These are phyloP conservation scores for Uromyces viciae-fabae DNA, from an alignment of 1,284 basidiomycete genomes.

Conservation along the genomic window DNA sequence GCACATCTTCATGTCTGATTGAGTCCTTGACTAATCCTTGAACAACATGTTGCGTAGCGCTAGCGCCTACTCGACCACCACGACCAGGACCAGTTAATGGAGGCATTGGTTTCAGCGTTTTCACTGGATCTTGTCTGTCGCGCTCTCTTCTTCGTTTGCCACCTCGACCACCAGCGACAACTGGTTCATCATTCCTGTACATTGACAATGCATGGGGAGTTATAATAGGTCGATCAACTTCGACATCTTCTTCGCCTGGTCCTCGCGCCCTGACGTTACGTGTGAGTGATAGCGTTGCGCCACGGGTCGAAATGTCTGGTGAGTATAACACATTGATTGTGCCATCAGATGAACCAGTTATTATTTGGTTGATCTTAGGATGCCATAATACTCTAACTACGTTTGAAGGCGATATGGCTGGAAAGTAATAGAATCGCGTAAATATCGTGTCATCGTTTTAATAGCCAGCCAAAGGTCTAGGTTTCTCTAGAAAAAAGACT, in stretches of 20 bases:
- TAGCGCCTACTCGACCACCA: conserved; percentile 88
- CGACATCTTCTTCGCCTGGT: conserved; percentile 57
- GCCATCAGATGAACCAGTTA: conserved; percentile 81
- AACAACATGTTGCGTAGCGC: conserved; percentile 89
- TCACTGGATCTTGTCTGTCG: conserved; percentile 78
- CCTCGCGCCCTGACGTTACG: conserved; percentile 58
- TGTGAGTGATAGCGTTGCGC: conserved; percentile 77
- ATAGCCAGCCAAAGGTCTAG: too few relatives aligned
- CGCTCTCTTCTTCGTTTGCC: conserved; percentile 81
- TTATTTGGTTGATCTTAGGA: conserved; percentile 94
- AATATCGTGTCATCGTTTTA: too few relatives aligned
- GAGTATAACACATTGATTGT: conserved; percentile 85
- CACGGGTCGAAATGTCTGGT: conserved; percentile 76
- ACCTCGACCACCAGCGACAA: conserved; percentile 61
- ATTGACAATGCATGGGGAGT: conserved; percentile 84
- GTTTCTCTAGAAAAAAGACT: too few relatives aligned
- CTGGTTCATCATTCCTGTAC: conserved; percentile 69
- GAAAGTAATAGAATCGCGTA: not conserved
- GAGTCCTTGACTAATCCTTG: conserved; percentile 85
- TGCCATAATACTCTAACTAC: conserved; percentile 89
- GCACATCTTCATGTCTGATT: conserved; percentile 83
- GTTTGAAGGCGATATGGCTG: conserved; percentile 60
- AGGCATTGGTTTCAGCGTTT: conserved; percentile 82
- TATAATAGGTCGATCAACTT: conserved; percentile 69
- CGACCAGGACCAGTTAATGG: conserved; percentile 85